Conservation (phyloP, 805 yeast genomes). For the Ogataea thermomethanolica region DNA sequence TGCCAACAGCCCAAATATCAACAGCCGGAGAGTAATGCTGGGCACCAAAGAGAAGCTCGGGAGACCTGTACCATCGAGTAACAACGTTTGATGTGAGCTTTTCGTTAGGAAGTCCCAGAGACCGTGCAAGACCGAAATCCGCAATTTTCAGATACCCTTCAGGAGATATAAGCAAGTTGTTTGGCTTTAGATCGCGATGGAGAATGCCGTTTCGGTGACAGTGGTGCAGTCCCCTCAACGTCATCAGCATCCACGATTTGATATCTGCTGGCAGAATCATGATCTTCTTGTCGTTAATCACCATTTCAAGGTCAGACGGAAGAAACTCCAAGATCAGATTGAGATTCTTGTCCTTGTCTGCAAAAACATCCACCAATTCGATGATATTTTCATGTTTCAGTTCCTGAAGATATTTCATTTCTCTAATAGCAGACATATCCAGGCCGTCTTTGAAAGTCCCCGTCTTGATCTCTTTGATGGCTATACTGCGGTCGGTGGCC, state of each 20-base stretch:
- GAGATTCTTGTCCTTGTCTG: slow-evolving; percentile 55
- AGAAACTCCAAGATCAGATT: slow-evolving; percentile 90
- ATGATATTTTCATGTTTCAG: slow-evolving; percentile 76
- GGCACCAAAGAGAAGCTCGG: slow-evolving; percentile 87
- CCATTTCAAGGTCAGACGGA: slow-evolving; percentile 87
- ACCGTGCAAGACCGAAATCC: slow-evolving; percentile 94
- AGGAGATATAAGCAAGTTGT: slow-evolving; percentile 81
- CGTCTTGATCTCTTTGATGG: slow-evolving; percentile 93
- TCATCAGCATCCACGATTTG: slow-evolving; percentile 93
- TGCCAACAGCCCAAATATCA: slow-evolving; percentile 96
- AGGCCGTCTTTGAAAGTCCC: slow-evolving; percentile 93
- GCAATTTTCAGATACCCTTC: slow-evolving; percentile 89
- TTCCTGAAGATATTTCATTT: slow-evolving; percentile 84
- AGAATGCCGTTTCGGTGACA: slow-evolving; percentile 88
- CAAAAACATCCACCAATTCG: slow-evolving; percentile 83
- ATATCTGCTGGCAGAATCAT: slow-evolving; percentile 83
- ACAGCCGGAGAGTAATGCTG: slow-evolving; percentile 84
- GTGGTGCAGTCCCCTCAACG: slow-evolving; percentile 90
- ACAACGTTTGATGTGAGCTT: slow-evolving; percentile 89
- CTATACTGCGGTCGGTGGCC: slow-evolving; percentile 58
- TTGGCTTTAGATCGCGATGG: slow-evolving; percentile 93
- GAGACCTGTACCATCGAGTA: slow-evolving; percentile 97
- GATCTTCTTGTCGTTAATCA: slow-evolving; percentile 74
- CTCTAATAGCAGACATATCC: slow-evolving; percentile 96
- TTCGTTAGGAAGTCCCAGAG: slow-evolving; percentile 73